Evolutionary conservation across 495 filamentous ascomycete genomes (phyloP).

Genomic region (Podospora pseudocomata): DNA sequence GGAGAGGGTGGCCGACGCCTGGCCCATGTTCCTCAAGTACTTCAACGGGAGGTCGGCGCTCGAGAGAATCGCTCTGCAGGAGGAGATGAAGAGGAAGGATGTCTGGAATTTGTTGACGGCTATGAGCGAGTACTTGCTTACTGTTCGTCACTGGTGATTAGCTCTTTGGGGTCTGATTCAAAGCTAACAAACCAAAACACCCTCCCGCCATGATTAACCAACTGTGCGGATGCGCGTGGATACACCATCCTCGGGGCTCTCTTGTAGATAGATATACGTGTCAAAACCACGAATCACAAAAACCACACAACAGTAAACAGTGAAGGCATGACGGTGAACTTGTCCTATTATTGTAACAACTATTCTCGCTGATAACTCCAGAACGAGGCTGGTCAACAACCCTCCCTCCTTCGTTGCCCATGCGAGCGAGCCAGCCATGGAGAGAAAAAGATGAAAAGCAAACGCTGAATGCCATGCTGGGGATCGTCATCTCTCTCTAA

Average conservation of each 20-base stretch:
- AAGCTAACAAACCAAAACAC: neutral
- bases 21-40: constrained; percentile 65
- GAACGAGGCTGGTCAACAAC: neutral
- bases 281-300: neutral
- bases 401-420: neutral
- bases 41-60: constrained; percentile 84
- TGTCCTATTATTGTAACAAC: neutral
- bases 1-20: constrained; percentile 44
- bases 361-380: neutral
- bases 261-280: neutral
- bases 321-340: neutral
- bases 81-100: constrained; percentile 80
- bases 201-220: neutral
- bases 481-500: neutral
- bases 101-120: constrained; percentile 64
- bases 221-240: neutral
- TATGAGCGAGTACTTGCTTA: constrained; percentile 57
- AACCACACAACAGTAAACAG: neutral
- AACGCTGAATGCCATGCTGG: constrained; percentile 1
- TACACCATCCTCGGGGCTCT: neutral
- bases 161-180: neutral
- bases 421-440: neutral
- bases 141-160: constrained; percentile 55
- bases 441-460: neutral
- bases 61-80: constrained; percentile 77